These are phyloP conservation scores for Fonsecaea multimorphosa DNA, from an alignment of 2,329 filamentous ascomycete genomes.

Conservation along the genomic window DNA sequence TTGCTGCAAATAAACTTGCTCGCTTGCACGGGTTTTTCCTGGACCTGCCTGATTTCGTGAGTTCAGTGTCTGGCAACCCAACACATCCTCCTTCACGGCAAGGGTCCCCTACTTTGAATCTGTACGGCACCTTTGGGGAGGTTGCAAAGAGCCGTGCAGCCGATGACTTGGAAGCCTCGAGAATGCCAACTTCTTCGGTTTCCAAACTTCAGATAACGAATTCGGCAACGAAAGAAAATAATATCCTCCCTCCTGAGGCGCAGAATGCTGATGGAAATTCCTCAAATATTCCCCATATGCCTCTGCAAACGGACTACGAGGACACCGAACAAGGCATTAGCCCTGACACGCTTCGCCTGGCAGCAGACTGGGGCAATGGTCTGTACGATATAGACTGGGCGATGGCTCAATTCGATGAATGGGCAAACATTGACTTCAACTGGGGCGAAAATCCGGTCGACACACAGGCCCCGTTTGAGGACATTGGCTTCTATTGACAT, in stretches of 20 bases:
- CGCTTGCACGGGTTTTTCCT: neutral
- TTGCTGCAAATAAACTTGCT: neutral
- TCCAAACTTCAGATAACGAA: too few relatives aligned
- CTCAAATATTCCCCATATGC: too few relatives aligned
- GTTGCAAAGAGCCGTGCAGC: neutral
- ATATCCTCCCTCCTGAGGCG: neutral
- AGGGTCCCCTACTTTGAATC: neutral
- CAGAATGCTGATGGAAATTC: too few relatives aligned
- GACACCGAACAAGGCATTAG: neutral
- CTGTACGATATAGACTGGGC: neutral
- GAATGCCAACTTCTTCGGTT: neutral
- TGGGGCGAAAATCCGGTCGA: neutral
- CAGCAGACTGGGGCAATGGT: neutral
- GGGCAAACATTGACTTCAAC: neutral
- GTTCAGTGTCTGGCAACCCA: neutral
- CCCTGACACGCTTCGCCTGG: neutral
- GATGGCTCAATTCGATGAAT: neutral
- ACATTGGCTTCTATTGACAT: too few relatives aligned
- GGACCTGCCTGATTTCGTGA: neutral
- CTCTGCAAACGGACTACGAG: neutral
- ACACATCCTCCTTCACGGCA: constrained; percentile 1
- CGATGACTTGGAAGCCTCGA: neutral
- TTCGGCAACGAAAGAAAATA: neutral
- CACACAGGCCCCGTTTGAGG: too few relatives aligned
- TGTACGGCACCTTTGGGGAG: neutral